Percentiles rank a stretch among this genome's conserved stretches.
These are phyloP conservation scores for Pezicula neosporulosa DNA, from an alignment of 2,329 filamentous ascomycete species.

Conservation along the genomic window DNA sequence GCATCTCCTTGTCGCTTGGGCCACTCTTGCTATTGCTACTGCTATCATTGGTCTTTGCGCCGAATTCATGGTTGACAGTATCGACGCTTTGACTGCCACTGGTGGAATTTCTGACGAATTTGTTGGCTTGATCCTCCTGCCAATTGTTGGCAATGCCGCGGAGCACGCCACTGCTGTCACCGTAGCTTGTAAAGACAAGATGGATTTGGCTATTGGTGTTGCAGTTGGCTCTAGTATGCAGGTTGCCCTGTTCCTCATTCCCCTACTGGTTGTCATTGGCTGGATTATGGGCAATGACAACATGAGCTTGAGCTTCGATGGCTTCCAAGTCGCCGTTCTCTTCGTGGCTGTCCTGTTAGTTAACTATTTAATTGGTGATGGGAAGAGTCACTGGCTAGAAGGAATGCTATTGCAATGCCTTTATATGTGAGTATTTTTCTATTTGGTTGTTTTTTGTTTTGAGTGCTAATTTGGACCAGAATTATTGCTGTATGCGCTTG, in stretches of 20 bases:
- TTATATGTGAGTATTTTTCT: conserved; percentile 21
- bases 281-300: conserved; percentile 68
- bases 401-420: conserved; percentile 26
- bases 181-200: conserved; percentile 73
- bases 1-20: conserved; percentile 66
- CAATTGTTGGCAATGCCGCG: conserved; percentile 78
- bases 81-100: conserved; percentile 66
- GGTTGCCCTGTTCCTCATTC: conserved; percentile 78
- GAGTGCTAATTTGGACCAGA: not conserved
- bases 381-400: conserved; percentile 55
- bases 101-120: conserved; percentile 75
- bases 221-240: conserved; percentile 82
- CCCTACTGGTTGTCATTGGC: conserved; percentile 74
- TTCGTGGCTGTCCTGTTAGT: conserved; percentile 82
- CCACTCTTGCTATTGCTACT: conserved; percentile 68
- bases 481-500: conserved; percentile 20
- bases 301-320: conserved; percentile 68
- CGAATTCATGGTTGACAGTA: conserved; percentile 74
- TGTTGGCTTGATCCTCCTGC: conserved; percentile 75
- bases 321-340: conserved; percentile 82
- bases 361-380: conserved; percentile 82
- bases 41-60: conserved; percentile 71
- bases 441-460: not conserved
- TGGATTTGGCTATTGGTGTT: conserved; percentile 74
- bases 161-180: conserved; percentile 82